A percentile compares a stretch with the other conserved stretches of the same genome.
These are phyloP conservation scores for Malassezia obtusa DNA, from an alignment of 1,284 basidiomycete species.

Conservation along the genomic window DNA sequence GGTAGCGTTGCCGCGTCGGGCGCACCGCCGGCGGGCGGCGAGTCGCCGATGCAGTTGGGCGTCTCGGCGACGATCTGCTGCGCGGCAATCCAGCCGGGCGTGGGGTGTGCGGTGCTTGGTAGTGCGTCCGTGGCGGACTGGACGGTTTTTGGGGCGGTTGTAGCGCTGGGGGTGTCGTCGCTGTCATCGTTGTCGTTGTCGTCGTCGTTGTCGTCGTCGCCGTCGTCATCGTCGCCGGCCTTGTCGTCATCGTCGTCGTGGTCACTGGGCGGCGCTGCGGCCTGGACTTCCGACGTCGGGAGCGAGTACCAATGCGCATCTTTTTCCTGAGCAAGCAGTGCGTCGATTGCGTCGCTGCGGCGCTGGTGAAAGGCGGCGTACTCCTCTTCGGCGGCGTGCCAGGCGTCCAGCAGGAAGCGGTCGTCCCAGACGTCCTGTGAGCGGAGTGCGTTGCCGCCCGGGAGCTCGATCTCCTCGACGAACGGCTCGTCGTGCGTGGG, in stretches of 20 bases:
- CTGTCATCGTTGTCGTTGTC: neutral
- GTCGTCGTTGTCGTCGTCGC: neutral
- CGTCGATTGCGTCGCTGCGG: slow-evolving; percentile 3
- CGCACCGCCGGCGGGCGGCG: neutral
- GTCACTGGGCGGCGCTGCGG: neutral
- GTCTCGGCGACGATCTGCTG: slow-evolving; percentile 6
- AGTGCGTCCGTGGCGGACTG: neutral
- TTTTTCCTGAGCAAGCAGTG: neutral
- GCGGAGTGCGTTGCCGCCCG: neutral
- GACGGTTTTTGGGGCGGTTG: neutral
- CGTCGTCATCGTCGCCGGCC: neutral
- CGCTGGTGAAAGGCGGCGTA: slow-evolving; percentile 16
- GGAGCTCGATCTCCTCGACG: neutral
- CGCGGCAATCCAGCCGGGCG: slow-evolving; percentile 5
- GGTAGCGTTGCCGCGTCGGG: neutral
- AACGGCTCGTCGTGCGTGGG: slow-evolving; percentile 4
- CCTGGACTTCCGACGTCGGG: neutral
- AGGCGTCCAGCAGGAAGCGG: slow-evolving; percentile 15
- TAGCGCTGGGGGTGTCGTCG: neutral
- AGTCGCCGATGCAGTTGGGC: slow-evolving; percentile 1
- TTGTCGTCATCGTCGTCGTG: neutral
- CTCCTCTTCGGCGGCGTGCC: slow-evolving; percentile 19
- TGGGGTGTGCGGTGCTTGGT: neutral
- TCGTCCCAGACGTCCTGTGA: slow-evolving; percentile 22
- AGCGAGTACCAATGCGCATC: slow-evolving; percentile 5